Evolutionary conservation across 2,329 filamentous ascomycete species (phyloP), one percentile per base, ranked within the genome.

Genomic region (Torrubiellomyces zombiae): DNA sequence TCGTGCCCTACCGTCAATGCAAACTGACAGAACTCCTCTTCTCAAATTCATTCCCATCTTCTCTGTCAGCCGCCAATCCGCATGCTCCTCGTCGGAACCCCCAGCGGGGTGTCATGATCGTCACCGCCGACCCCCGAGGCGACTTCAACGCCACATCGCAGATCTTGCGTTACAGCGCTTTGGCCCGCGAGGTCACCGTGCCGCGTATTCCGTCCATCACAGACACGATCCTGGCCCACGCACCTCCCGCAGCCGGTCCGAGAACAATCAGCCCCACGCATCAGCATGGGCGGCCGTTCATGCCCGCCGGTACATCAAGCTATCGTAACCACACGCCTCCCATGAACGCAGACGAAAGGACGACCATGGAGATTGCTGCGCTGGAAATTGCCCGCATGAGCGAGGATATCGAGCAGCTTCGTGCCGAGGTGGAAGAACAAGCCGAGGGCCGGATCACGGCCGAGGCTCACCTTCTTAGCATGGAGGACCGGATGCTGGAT

Each of bases 131-230:
- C 42, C 81, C 89, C 0, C 54, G 79, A 9, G 86, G 89, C 18
- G 89, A 98, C 49, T 94, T 85, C 58, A 95, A 95, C 44, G 83
- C 89, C 9, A 98, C 89, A 0, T 91, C 81, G 5, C 89, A 95
- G 44, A 95, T 98, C 32, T 60, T 98, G 2, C 75, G 86, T 11
- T 98, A 98, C 53, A 89, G 81, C 13, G 86, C 89, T 1, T 64
- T 98, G 4, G 89, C 89, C 0, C 72, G 83, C 12, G 86, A 95
- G 52, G 79, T 95, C 8, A 91, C 86, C 0, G 81, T 94, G 1
- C 83, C 85, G 5, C 75, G 86, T 5, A 70, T 91, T 6, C 85
- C 85, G 1, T 89, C 79, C 23, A 72, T 86, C 25, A 79, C 77
- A 0, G 72, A 72, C 20, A 78, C 75, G 0, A 78, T 89, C 17